Conservation (phyloP, 2,329 filamentous ascomycete genomes). For the Scolecobasidium constrictum region DNA sequence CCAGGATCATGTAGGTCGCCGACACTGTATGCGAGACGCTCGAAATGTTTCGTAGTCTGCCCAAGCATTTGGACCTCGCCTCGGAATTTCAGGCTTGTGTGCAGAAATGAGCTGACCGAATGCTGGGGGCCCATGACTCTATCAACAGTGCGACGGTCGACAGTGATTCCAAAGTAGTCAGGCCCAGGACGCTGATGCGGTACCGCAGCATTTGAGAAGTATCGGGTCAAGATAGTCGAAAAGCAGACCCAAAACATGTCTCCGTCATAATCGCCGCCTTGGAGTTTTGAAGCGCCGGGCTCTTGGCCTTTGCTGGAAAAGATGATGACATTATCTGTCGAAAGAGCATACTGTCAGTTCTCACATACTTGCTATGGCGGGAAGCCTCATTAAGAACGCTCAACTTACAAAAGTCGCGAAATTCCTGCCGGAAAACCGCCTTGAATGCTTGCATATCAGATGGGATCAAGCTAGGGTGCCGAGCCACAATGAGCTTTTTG, state of each 20-base stretch:
- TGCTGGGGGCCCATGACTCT: slow-evolving; percentile 26
- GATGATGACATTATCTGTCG: slow-evolving; percentile 69
- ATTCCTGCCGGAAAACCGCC: slow-evolving; percentile 41
- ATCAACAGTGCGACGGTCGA: slow-evolving; percentile 35
- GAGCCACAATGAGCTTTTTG: slow-evolving; percentile 53
- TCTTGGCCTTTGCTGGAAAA: slow-evolving; percentile 55
- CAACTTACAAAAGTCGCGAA: slow-evolving; percentile 61
- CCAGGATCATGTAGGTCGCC: slow-evolving; percentile 18
- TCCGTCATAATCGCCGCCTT: slow-evolving; percentile 74
- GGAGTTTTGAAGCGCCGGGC: slow-evolving; percentile 59
- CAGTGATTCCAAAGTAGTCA: slow-evolving; percentile 37
- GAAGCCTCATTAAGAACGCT: too few relatives aligned
- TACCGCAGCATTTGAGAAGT: slow-evolving; percentile 52
- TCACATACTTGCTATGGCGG: too few relatives aligned
- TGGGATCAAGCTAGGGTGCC: slow-evolving; percentile 57
- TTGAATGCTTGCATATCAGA: slow-evolving; percentile 59
- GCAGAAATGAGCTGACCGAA: slow-evolving; percentile 34
- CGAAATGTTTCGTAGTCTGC: slow-evolving; percentile 52
- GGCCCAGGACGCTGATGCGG: slow-evolving; percentile 37
- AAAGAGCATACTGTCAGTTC: too few relatives aligned
- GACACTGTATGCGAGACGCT: slow-evolving; percentile 46
- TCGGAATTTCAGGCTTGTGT: slow-evolving; percentile 46
- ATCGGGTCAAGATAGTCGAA: slow-evolving; percentile 53
- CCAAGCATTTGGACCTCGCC: slow-evolving; percentile 49
- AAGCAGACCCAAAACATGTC: slow-evolving; percentile 70